Base-by-base conservation (phyloP, 2,329 filamentous ascomycete species). In the Cadophora sp. region DNA sequence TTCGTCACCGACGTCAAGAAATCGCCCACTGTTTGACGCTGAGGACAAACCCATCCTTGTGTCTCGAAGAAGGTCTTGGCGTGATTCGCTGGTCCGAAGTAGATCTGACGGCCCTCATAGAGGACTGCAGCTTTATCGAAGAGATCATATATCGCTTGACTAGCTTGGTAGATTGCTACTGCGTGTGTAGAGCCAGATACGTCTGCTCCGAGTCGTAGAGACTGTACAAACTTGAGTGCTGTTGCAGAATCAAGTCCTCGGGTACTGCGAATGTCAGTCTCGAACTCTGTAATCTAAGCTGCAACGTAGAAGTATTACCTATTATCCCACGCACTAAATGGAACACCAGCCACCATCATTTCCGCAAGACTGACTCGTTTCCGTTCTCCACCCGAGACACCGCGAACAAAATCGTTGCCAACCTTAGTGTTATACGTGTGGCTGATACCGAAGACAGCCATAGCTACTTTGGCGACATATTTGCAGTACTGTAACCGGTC, bases 321-420 rank as follows among this genome's bases (percentile, higher is more conserved):
- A 58, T 78, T 78, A 53, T 77, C 76, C 76, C 76, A 77, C n/a
- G 72, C 60, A 22, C 72, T 71, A 51, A 78, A 75, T 46, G 85
- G 88, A 0, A 88, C 87, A 19, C 83, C 79, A 1, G 82, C 82
- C 14, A 86, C 85, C 0, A 87, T 86, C 72, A 92, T 92, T 78
- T 96, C 92, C 0, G 91, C 91, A 68, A 96, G 93, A 51, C 89
- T 92, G 9, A 96, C 92, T 76, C 93, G 89, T 81, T 97, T 94
- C 64, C 90, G 83, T 76, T 92, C 90, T 27, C 91, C 90, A 26
- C 90, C 91, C 2, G 87, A 90, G 0, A 92, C 86, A 53, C 92
- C 92, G 4, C 77, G 87, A 3, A 94, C 84, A 53, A 91, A 88
- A 72, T 93, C 90, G 68, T 93, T 89, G 7, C 92, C 92, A 9